phyloP scores from a whole-genome alignment of 2,329 filamentous ascomycete genomes.

The Mycosphaerella sp. region DNA sequence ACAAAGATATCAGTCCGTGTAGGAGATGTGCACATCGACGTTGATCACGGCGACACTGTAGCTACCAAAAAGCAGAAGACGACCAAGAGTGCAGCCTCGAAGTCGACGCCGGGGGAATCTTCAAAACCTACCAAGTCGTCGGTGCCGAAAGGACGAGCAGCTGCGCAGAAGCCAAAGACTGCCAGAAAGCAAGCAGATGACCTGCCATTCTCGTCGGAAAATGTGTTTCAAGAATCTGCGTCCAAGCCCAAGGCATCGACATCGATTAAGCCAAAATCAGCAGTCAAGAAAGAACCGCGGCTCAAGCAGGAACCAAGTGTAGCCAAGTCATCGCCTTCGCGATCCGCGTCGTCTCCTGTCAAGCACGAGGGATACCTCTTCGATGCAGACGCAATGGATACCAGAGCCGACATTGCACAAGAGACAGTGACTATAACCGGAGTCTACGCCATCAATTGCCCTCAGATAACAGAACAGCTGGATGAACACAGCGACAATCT shows the following conservation, averaged over 20 bases:
- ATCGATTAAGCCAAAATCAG: neutral
- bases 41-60: slow-evolving; percentile 20
- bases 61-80: slow-evolving; percentile 13
- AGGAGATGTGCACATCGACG: slow-evolving; percentile 23
- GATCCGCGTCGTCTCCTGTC: slow-evolving; percentile 1
- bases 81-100: neutral
- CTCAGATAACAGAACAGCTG: slow-evolving; percentile 19
- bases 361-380: slow-evolving; percentile 17
- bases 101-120: neutral
- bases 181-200: neutral
- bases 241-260: neutral
- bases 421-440: slow-evolving; percentile 39
- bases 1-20: slow-evolving; percentile 27
- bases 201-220: slow-evolving; percentile 1
- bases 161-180: neutral
- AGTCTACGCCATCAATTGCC: slow-evolving; percentile 38
- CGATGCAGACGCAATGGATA: slow-evolving; percentile 21
- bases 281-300: slow-evolving; percentile 14
- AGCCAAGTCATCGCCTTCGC: slow-evolving; percentile 7
- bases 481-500: slow-evolving; percentile 26
- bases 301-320: slow-evolving; percentile 14
- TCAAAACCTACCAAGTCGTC: neutral
- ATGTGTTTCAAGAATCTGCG: slow-evolving; percentile 10
- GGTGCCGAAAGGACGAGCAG: slow-evolving; percentile 1
- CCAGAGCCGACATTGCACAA: slow-evolving; percentile 13